phyloP scores from a whole-genome alignment of 2,329 filamentous ascomycete species.

The Lecanicillium sp. region DNA sequence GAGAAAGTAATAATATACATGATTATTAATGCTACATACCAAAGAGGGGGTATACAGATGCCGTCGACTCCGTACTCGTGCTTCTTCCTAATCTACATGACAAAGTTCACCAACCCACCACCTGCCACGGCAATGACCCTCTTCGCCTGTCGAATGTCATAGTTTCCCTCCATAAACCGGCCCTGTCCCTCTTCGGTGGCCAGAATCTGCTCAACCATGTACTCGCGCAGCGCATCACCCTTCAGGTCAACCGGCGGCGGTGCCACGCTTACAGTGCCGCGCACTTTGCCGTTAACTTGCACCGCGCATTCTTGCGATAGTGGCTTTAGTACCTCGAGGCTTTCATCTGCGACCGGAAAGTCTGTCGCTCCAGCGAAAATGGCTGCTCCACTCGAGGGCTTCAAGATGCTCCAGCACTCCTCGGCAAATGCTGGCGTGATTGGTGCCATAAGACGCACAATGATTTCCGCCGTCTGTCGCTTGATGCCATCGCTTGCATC shows the following conservation, averaged over 20 bases:
- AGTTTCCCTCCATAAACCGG: constrained; percentile 40
- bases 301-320: constrained; percentile 53
- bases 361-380: constrained; percentile 33
- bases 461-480: constrained; percentile 39
- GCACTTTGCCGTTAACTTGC: constrained; percentile 72
- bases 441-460: constrained; percentile 69
- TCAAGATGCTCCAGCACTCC: constrained; percentile 65
- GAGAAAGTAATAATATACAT: background rate
- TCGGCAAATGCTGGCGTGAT: constrained; percentile 74
- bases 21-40: too few relatives aligned
- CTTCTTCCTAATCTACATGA: constrained; percentile 31
- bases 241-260: constrained; percentile 33
- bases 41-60: too few relatives aligned
- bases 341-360: constrained; percentile 53
- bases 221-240: constrained; percentile 42
- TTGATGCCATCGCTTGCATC: constrained; percentile 33
- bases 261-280: constrained; percentile 58
- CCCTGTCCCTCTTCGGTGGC: constrained; percentile 50
- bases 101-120: constrained; percentile 68
- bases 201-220: constrained; percentile 54
- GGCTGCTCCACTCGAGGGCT: constrained; percentile 23
- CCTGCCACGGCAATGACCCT: constrained; percentile 58
- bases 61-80: too few relatives aligned
- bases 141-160: constrained; percentile 44
- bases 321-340: constrained; percentile 39